These are phyloP conservation scores for Diaporthe velutina DNA, from an alignment of 2,329 filamentous ascomycete species.

Conservation along the genomic window DNA sequence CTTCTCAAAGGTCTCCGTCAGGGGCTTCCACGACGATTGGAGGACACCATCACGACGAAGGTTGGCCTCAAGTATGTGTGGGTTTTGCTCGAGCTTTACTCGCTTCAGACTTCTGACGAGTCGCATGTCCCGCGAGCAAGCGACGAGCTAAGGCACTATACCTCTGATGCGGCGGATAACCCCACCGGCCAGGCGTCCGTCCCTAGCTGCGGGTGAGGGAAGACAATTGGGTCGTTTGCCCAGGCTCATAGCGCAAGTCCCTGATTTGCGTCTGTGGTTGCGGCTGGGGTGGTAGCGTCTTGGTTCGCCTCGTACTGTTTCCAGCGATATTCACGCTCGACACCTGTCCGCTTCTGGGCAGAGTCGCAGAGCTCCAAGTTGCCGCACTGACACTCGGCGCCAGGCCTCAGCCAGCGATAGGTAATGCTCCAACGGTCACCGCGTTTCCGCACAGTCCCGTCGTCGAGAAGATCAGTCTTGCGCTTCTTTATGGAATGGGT, in stretches of 20 bases:
- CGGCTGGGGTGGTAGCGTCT: not conserved
- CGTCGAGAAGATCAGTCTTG: slow-evolving; percentile 56
- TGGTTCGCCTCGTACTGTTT: slow-evolving; percentile 47
- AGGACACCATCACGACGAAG: slow-evolving; percentile 14
- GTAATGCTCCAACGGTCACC: slow-evolving; percentile 67
- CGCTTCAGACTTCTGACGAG: slow-evolving; percentile 31
- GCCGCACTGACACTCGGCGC: slow-evolving; percentile 63
- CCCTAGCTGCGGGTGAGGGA: not conserved
- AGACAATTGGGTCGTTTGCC: not conserved
- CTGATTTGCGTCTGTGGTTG: not conserved
- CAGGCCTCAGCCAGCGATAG: slow-evolving; percentile 64
- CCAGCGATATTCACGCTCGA: slow-evolving; percentile 66
- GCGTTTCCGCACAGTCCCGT: slow-evolving; percentile 56
- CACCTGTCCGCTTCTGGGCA: slow-evolving; percentile 58
- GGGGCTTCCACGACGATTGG: not conserved
- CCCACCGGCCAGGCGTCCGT: not conserved
- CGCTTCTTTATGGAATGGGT: slow-evolving; percentile 47
- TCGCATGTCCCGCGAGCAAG: slow-evolving; percentile 7
- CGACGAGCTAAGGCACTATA: not conserved
- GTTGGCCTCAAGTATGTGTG: slow-evolving; percentile 21
- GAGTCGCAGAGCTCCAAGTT: slow-evolving; percentile 64
- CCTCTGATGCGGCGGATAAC: slow-evolving; percentile 1
- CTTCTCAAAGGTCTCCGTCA: not conserved
- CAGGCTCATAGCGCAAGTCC: slow-evolving; percentile 9
- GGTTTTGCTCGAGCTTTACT: slow-evolving; percentile 21